Evolutionary conservation across 2,329 filamentous ascomycete genomes (phyloP), one percentile per base, ranked within the genome.

Genomic region (Aspergillus luchuensis): DNA sequence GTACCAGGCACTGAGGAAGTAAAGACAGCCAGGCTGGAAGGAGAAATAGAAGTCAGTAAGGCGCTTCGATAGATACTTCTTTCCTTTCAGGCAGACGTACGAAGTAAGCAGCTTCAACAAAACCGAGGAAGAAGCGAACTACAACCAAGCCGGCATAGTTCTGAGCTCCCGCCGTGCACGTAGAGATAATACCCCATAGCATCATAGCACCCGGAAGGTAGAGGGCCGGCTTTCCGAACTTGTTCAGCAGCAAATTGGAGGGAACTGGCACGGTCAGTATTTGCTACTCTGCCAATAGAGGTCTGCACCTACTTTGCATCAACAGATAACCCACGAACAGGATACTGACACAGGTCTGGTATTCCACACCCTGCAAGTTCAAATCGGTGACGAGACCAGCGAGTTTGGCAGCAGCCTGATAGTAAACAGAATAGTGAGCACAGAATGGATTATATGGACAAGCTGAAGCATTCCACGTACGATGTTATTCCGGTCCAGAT

Each of bases 401-500:
- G 5, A 87, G 71, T 64, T 69, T 65, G 56, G 69, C 68, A 15
- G 69, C 63, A 5, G 69, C 68, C 68, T 70, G 51, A n/a, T 8
- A 25, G 33, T 2, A 15, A 3, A 5, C 19, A n/a, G 15, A 47
- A 39, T 15, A n/a, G 45, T 59, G 5, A 56, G 57, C n/a, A 61
- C 41, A 7, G 30, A 4, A 8, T 10, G 3, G 11, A 2, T 1
- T 8, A 3, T 7, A 8, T 2, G 1, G 15, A 41, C 2, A 25
- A 0, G 3, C 3, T 5, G 10, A 19, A 13, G 33, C 15, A 25
- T 15, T 7, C 19, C 28, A 63, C 67, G 77, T 2, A 84, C 84
- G 58, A 87, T 85, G 59, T 86, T 86, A 67, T 86, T 86, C 45
- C 82, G 78, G 65, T 87, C 85, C 11, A 89, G 75, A 73, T 91